These are phyloP conservation scores for Fusarium newnesense DNA, from an alignment of 2,329 filamentous ascomycete genomes.

Conservation along the genomic window DNA sequence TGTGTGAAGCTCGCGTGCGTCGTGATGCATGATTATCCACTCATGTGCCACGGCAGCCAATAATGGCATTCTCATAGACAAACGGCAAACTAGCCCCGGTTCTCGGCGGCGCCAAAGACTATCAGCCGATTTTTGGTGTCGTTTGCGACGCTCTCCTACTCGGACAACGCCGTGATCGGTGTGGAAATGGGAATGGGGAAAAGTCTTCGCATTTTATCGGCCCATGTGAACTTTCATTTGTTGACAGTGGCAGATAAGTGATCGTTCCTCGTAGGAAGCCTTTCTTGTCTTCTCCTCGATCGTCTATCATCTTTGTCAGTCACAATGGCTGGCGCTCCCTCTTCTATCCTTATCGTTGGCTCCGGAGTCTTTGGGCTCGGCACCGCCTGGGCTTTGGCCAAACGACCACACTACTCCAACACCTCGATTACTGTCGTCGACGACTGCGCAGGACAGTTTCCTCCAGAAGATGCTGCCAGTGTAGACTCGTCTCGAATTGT, in stretches of 20 bases:
- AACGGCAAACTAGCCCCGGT: conserved; percentile 32
- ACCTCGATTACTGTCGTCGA: conserved; percentile 70
- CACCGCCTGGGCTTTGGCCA: conserved; percentile 74
- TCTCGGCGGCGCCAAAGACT: conserved; percentile 24
- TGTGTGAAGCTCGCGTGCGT: background rate
- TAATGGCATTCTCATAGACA: conserved; percentile 1
- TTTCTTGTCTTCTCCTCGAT: conserved; percentile 6
- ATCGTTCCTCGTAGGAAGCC: conserved; percentile 2
- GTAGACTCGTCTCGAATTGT: conserved; percentile 73
- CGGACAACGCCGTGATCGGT: conserved; percentile 43
- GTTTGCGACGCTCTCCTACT: conserved; percentile 1
- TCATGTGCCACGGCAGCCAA: conserved; percentile 16
- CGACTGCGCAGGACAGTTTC: conserved; percentile 66
- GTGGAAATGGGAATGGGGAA: conserved; percentile 24
- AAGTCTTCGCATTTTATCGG: conserved; percentile 34
- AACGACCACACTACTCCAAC: conserved; percentile 64
- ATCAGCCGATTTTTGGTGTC: conserved; percentile 23
- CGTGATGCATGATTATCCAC: conserved; percentile 1
- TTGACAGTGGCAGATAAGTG: conserved; percentile 26
- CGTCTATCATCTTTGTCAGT: conserved; percentile 14
- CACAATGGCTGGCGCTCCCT: conserved; percentile 50
- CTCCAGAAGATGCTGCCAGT: conserved; percentile 67
- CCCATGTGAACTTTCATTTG: conserved; percentile 21
- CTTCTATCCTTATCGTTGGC: conserved; percentile 74
- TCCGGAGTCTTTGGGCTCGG: conserved; percentile 72